Evolutionary conservation across 2,329 filamentous ascomycete species (phyloP).

Genomic region (Epicoccum nigrum): DNA sequence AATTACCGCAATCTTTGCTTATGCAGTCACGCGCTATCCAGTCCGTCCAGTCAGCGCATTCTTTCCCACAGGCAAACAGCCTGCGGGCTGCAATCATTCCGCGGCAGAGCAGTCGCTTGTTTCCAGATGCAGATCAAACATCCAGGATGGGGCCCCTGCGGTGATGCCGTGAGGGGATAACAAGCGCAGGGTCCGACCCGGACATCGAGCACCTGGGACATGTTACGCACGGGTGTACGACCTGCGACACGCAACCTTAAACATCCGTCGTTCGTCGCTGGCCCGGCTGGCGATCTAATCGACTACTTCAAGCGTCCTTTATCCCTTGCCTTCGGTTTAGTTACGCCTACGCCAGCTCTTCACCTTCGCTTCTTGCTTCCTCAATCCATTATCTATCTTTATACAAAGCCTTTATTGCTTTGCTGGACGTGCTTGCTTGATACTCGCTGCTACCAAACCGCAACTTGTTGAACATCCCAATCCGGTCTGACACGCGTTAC

Average conservation of each 20-base stretch:
- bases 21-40: not conserved
- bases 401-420: constrained; percentile 10
- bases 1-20: constrained; percentile 9
- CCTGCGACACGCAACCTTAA: constrained; percentile 30
- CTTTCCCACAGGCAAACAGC: constrained; percentile 2
- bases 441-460: not conserved
- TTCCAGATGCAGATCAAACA: constrained; percentile 39
- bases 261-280: constrained; percentile 18
- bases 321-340: constrained; percentile 22
- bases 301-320: constrained; percentile 14
- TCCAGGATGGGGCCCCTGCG: constrained; percentile 12
- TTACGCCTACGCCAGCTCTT: not conserved
- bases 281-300: not conserved
- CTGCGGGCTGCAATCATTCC: constrained; percentile 19
- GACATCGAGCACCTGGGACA: constrained; percentile 13
- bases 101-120: constrained; percentile 30
- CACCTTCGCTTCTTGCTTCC: constrained; percentile 1
- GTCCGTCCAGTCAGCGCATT: constrained; percentile 9
- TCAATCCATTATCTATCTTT: not conserved
- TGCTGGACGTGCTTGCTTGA: constrained; percentile 5
- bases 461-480: constrained; percentile 15
- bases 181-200: constrained; percentile 14
- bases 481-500: constrained; percentile 12
- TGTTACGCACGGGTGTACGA: constrained; percentile 23
- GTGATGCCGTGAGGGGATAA: constrained; percentile 18